Evolutionary conservation across 176 grass and related monocot species (phyloP).

Genomic region (Pharus latifolius): DNA sequence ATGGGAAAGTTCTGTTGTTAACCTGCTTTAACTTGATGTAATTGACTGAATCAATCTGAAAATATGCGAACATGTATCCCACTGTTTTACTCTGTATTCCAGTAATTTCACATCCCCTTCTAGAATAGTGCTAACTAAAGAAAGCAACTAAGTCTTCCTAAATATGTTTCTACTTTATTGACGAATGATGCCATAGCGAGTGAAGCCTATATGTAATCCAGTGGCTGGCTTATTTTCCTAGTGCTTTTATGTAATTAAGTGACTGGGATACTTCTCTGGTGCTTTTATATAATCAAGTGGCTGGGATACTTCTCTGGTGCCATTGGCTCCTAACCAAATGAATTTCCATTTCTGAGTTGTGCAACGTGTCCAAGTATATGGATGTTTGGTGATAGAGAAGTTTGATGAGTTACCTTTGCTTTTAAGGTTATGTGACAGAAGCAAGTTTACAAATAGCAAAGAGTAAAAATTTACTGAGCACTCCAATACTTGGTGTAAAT

Average conservation of each 20-base stretch:
- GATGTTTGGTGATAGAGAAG: too few relatives aligned
- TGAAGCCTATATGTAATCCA: neutral
- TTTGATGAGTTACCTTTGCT: too few relatives aligned
- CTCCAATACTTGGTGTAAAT: neutral
- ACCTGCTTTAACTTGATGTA: neutral
- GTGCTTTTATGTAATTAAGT: too few relatives aligned
- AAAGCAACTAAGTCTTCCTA: neutral
- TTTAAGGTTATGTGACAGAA: too few relatives aligned
- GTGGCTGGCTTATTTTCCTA: too few relatives aligned
- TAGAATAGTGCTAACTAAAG: neutral
- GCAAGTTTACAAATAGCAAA: neutral
- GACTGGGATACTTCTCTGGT: too few relatives aligned
- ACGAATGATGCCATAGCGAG: neutral
- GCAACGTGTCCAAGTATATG: too few relatives aligned
- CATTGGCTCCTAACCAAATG: too few relatives aligned
- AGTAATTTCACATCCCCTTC: neutral
- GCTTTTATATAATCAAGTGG: too few relatives aligned
- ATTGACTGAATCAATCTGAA: neutral
- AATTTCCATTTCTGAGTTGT: too few relatives aligned
- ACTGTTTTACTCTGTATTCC: neutral
- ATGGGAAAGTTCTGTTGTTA: neutral
- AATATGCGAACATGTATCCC: neutral
- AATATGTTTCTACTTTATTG: neutral
- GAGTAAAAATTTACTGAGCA: neutral
- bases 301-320: too few relatives aligned